Conservation (phyloP, 2,329 filamentous ascomycete species). For the Clarireedia homoeocarpa region DNA sequence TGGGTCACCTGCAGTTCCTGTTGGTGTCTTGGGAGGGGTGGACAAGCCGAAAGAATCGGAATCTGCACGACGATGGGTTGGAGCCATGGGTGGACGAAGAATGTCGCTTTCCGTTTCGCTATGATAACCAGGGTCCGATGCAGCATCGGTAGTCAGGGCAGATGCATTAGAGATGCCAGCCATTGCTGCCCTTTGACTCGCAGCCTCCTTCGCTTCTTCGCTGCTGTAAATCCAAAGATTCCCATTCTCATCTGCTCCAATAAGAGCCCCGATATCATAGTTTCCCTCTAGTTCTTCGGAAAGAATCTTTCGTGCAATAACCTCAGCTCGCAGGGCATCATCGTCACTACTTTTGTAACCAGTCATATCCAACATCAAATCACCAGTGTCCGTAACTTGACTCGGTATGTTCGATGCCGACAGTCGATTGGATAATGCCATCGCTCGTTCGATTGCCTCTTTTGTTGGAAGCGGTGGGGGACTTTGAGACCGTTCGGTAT, state of each 20-base stretch:
- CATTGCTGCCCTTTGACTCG: conserved; percentile 55
- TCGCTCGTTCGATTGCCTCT: conserved; percentile 77
- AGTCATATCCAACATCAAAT: conserved; percentile 97
- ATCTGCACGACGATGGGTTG: conserved; percentile 52
- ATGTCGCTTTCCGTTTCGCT: conserved; percentile 69
- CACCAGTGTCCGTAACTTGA: conserved; percentile 83
- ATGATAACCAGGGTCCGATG: conserved; percentile 90
- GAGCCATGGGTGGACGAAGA: conserved; percentile 37
- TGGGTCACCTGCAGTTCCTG: conserved; percentile 56
- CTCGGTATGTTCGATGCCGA: conserved; percentile 87
- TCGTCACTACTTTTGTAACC: conserved; percentile 93
- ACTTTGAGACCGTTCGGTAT: conserved; percentile 59
- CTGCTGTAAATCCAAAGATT: conserved; percentile 99
- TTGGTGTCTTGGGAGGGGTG: conserved; percentile 62
- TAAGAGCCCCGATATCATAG: conserved; percentile 91
- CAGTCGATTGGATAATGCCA: conserved; percentile 77
- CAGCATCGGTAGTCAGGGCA: conserved; percentile 49
- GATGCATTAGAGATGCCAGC: conserved; percentile 34
- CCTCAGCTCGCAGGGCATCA: conserved; percentile 82
- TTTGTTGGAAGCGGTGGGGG: conserved; percentile 63
- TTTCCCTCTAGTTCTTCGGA: conserved; percentile 89
- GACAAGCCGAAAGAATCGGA: conserved; percentile 44
- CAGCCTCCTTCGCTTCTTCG: conserved; percentile 88
- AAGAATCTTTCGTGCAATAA: conserved; percentile 87
- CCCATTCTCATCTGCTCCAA: conserved; percentile 89